Evolutionary conservation across 2,329 filamentous ascomycete genomes (phyloP), one percentile per base, ranked within the genome.

Genomic region (Sclerotinia subarctica): DNA sequence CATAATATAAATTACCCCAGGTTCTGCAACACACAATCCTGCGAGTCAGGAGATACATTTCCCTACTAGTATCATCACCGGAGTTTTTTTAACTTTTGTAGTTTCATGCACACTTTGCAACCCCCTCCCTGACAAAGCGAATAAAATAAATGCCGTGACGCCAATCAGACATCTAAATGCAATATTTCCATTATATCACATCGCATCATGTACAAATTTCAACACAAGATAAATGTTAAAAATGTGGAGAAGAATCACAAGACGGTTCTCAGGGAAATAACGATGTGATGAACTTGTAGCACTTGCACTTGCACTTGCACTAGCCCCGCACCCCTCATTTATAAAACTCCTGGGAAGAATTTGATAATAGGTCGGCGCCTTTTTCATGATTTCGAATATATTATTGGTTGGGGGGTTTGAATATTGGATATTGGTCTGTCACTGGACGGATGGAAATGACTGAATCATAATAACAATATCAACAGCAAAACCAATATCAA

Each of bases 361-460:
- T 42, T 42, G 38, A 35, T 49, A 11, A 13, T 7, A 17, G 11
- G 44, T 10, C 38, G 38, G 11, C 38, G 24, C 29, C 5, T 32
- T 60, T 19, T 38, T 19, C 4, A 56, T n/a, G 21, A 19, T n/a
- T 11, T 35, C 17, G 6, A 42, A 21, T 19, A 38, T 35, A 56
- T 35, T 5, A 35, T 56, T 56, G 53, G 53, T n/a, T 56, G 38
- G 11, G 2, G 6, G 5, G 5, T 35, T n/a, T n/a, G 53, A n/a
- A 15, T 46, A 2, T n/a, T 24, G 19, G 21, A 56, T 2, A 35
- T 62, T 62, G 29, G 58, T 38, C 44, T 62, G 58, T 62, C 58
- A 62, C 58, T 62, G 44, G 58, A 62, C 58, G 29, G 58, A 51
- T 62, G 29, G 13, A 49, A 49, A 62, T 49, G 44, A 49, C 44